Base-by-base conservation (phyloP, 768 basidiomycete species). In the Termitomyces sp. region DNA sequence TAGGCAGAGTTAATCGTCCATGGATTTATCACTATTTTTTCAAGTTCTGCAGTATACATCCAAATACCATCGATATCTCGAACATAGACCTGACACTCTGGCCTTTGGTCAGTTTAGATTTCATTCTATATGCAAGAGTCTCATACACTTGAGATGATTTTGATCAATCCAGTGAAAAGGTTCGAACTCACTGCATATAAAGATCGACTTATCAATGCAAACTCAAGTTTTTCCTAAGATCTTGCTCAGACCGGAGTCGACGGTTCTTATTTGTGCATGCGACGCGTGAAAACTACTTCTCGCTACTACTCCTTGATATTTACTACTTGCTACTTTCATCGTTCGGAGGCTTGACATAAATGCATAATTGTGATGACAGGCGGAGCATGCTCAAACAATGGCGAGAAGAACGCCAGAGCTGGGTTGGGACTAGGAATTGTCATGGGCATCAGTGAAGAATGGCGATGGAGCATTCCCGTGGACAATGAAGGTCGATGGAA, bases 321-420 rank as follows among this genome's bases (percentile, higher is more conserved):
- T 1, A 25, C 25, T n/a, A 40, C 43, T 6, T 49, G 53, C 29
- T 60, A 53, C 12, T 8, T 3, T 25, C 54, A 60, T 36, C 8
- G 12, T 12, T 49, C 31, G 1, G 12, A 42, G 9, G 40, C 31
- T 10, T 75, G 74, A 51, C 71, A 72, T 48, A 59, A 70, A 37
- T 64, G 49, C 54, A 63, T 57, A 31, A 20, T 74, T 15, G 67
- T 65, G 6, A 73, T 69, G 64, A 68, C 71, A 0, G 74, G 73
- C 38, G 74, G 73, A 9, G 65, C 74, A 4, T 73, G 72, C 36
- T 52, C 65, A 29, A 56, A 57, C 15, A 76, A 75, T 48, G 70
- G 71, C 4, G 62, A 20, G 31, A 36, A 45, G 0, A 48, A 29
- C 2, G 72, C 71, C 11, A 65, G 20, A 20, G 20, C 20, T 20